A percentile compares a stretch with the other conserved stretches of the same genome.
phyloP scores from a whole-genome alignment of 202 grass and related monocot genomes.

The Carex sylvatica region DNA sequence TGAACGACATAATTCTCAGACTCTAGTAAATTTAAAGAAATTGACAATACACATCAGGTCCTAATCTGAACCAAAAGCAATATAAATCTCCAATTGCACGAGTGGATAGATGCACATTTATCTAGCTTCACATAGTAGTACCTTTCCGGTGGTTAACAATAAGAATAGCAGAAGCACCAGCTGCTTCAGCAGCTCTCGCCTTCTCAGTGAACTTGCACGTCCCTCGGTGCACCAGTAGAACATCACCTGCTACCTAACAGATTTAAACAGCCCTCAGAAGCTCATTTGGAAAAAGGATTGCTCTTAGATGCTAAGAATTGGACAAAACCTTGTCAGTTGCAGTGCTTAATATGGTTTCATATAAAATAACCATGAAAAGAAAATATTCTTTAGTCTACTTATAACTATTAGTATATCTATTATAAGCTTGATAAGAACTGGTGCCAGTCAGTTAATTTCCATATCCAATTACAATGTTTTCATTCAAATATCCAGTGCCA shows the following conservation, averaged over 20 bases:
- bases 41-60: background rate
- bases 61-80: background rate
- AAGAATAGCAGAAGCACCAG: slow-evolving; percentile 94
- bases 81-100: background rate
- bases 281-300: background rate
- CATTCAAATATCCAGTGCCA: background rate
- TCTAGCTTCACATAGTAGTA: slow-evolving; percentile 22
- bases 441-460: background rate
- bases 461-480: background rate
- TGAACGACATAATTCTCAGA: background rate
- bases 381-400: background rate
- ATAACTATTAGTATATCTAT: background rate
- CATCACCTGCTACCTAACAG: slow-evolving; percentile 68
- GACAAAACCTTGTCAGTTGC: background rate
- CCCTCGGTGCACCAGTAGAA: slow-evolving; percentile 78
- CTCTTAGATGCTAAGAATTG: background rate
- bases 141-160: slow-evolving; percentile 81
- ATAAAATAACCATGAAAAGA: background rate
- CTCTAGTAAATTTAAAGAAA: background rate
- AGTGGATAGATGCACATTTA: background rate
- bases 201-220: slow-evolving; percentile 83
- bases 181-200: slow-evolving; percentile 65
- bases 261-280: background rate
- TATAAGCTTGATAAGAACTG: background rate
- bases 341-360: background rate